Conservation (phyloP, 306 rosid species). For the Cicer yamashitae region DNA sequence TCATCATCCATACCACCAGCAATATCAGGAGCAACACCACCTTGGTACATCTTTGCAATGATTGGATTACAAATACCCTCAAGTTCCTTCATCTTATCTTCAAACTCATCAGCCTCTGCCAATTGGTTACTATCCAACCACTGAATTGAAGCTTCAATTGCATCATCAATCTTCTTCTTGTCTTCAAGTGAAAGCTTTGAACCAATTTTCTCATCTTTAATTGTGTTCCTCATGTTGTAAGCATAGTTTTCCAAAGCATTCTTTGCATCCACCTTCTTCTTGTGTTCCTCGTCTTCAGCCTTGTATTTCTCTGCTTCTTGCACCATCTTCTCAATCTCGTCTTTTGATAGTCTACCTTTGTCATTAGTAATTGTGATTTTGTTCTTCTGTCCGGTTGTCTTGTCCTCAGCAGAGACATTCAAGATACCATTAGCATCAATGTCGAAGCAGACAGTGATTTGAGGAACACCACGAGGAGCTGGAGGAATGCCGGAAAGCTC, state of each 20-base stretch:
- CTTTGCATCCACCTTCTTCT: conserved; percentile 62
- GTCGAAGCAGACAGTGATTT: conserved; percentile 65
- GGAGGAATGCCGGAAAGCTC: conserved; percentile 66
- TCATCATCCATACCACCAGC: conserved; percentile 60
- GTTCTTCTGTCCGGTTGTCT: conserved; percentile 60
- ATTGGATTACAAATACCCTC: conserved; percentile 67
- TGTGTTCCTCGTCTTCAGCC: conserved; percentile 70
- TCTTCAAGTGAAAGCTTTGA: conserved; percentile 46
- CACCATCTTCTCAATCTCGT: conserved; percentile 65
- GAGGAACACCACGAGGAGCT: conserved; percentile 67
- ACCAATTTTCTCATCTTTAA: conserved; percentile 58
- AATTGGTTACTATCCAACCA: conserved; percentile 72
- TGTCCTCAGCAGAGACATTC: conserved; percentile 66
- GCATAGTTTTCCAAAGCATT: conserved; percentile 62
- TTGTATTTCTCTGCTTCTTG: conserved; percentile 72
- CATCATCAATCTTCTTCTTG: conserved; percentile 69
- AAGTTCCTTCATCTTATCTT: conserved; percentile 69
- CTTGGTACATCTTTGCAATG: conserved; percentile 72
- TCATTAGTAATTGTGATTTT: conserved; percentile 66
- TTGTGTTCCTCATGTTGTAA: conserved; percentile 63
- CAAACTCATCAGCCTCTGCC: conserved; percentile 67
- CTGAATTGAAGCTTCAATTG: conserved; percentile 52
- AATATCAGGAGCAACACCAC: conserved; percentile 58
- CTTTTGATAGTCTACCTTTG: conserved; percentile 63
- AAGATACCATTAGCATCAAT: conserved; percentile 74